Percentiles rank a stretch among this genome's conserved stretches.
Evolutionary conservation across 176 grass and related monocot genomes (phyloP).

Genomic region (Paspalum vaginatum): DNA sequence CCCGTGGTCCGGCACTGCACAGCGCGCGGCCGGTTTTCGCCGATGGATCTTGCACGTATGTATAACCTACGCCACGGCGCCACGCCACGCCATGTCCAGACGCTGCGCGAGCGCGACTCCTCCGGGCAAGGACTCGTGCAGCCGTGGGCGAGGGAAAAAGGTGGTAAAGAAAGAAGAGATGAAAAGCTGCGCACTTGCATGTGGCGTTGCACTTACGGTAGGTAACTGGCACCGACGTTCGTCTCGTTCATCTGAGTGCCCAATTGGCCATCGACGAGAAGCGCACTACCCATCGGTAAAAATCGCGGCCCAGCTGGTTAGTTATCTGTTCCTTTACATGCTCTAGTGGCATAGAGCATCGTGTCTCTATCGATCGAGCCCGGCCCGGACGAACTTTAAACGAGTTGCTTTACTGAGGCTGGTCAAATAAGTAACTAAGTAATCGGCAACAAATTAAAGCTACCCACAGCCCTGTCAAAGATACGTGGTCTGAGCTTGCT

Average conservation of each 20-base stretch:
- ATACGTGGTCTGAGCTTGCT: not conserved
- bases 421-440: not conserved
- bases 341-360: not conserved
- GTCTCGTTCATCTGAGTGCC: conserved; percentile 22
- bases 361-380: not conserved
- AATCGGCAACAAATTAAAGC: conserved; percentile 21
- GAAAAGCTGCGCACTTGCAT: conserved; percentile 17
- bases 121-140: not conserved
- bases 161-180: not conserved
- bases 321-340: not conserved
- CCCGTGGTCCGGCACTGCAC: no score
- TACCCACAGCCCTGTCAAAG: no score
- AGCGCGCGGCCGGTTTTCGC: no score
- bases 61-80: no score
- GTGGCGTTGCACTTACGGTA: conserved; percentile 45
- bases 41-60: no score
- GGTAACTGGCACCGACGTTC: conserved; percentile 27
- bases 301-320: conserved; percentile 9
- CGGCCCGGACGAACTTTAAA: not conserved
- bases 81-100: no score
- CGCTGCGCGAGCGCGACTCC: not conserved
- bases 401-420: not conserved
- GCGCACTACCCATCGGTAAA: conserved; percentile 16
- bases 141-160: not conserved
- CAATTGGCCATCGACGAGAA: not conserved